These are phyloP conservation scores for Nyssa sinensis DNA, from an alignment of 148 eudicot species.

Conservation along the genomic window DNA sequence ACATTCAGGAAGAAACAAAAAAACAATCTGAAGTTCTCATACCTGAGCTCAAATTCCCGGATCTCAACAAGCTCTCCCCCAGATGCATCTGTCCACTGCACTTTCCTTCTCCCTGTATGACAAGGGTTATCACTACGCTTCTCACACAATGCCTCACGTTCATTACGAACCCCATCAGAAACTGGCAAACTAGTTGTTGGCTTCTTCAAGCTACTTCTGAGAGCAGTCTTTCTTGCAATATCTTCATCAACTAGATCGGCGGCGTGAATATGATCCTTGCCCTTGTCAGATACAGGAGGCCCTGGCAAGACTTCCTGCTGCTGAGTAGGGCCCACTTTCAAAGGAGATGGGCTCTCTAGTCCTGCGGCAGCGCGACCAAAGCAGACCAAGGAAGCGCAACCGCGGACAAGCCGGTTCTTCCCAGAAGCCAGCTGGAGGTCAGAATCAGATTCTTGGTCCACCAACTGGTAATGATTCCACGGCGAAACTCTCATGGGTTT, in stretches of 20 bases:
- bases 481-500: conserved; percentile 95
- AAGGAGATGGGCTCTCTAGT: conserved; percentile 67
- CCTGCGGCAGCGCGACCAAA: conserved; percentile 88
- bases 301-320: conserved; percentile 41
- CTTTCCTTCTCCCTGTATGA: conserved; percentile 55
- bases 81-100: conserved; percentile 88
- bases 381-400: conserved; percentile 84
- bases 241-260: conserved; percentile 33
- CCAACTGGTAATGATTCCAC: conserved; percentile 95
- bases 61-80: conserved; percentile 95
- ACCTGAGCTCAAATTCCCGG: conserved; percentile 94
- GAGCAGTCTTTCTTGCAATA: conserved; percentile 27
- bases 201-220: conserved; percentile 86
- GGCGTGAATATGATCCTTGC: conserved; percentile 34
- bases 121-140: conserved; percentile 24
- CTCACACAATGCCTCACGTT: conserved; percentile 33
- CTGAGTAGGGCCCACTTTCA: conserved; percentile 78
- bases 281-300: conserved; percentile 35
- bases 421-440: conserved; percentile 94
- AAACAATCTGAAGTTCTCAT: conserved; percentile 14
- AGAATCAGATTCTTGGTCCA: conserved; percentile 60
- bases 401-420: conserved; percentile 66
- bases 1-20: not conserved
- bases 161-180: conserved; percentile 25
- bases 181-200: conserved; percentile 24